Base-by-base conservation (phyloP, 106 monocot genomes). In the Agapanthus africanus region DNA sequence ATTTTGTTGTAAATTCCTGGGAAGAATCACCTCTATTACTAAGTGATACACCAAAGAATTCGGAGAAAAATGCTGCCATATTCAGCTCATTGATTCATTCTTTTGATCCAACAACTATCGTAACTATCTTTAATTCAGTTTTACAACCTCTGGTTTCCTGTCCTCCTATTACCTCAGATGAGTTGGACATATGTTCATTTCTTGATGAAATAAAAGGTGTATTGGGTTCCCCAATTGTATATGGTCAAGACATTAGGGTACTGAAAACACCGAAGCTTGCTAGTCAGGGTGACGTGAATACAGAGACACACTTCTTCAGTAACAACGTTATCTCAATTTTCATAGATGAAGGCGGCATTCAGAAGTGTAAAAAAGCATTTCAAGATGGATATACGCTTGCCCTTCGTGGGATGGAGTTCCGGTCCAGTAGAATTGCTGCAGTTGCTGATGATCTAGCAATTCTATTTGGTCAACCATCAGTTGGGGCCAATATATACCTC, bases 381-480 rank as follows among this genome's bases (percentile, higher is more conserved):
- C 56, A 65, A 0, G 34, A 85, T 56, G 90, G 90, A 40, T 94
- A 77, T 62, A 87, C 94, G 7, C 50, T 90, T 80, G 90, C 94
- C 27, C 41, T 94, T 26, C 82, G 87, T 56, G 94, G 90, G 27
- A 70, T 94, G 72, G 85, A 85, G 57, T 87, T 94, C 36, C 76
- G 90, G 13, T 74, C 23, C 63, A 75, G 64, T 79, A 67, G 79
- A 68, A 57, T 94, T 76, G 87, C 94, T 65, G 62, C 78, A 50
- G 54, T 87, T 65, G 72, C 81, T 33, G 71, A 81, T 34, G 72
- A 71, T 1, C 54, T 91, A 54, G 82, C 87, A 14, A 63, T 59
- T 40, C 41, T 94, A 38, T 90, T 94, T 81, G 94, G 94, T 54
- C 87, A 87, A 67, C 94, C 94, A 54, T 94, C 91, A n/a, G 81